Evolutionary conservation across 2,329 filamentous ascomycete genomes (phyloP), one percentile per base, ranked within the genome.

Genomic region (Apiospora saccharicola): DNA sequence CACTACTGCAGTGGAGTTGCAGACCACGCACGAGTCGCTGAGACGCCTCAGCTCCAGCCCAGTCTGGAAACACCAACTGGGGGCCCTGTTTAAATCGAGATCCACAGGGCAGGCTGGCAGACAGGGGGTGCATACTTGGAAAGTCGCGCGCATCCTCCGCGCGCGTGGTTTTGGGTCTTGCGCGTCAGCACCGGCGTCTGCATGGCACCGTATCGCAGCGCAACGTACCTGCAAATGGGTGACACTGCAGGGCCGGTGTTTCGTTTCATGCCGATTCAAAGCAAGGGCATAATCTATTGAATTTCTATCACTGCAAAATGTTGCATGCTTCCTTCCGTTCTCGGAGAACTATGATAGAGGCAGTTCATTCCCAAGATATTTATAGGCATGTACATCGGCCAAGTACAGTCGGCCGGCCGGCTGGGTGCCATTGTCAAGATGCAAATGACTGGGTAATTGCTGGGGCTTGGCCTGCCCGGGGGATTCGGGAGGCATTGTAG

Each of bases 381-480:
- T 64, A 41, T 64, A 64, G 34, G 19, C 57, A 34, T n/a, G 53
- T 37, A 22, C 8, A 37, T 61, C 49, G 37, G n/a, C 46, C 22
- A 47, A 8, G 46, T n/a, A 46, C 53, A 22, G 14, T 30, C 24
- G 44, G 53, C 53, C 53, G 19, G 53, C 53, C 34, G 26, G 51
- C 51, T 57, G 53, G 53, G 57, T 64, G 57, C 22, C 34, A 57
- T 41, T 64, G 34, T 22, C 57, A 61, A 30, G 26, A 34, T 61
- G 30, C 37, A 64, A 64, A 41, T 64, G 57, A 64, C 57, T 41
- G 57, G 57, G 57, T 64, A 41, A 64, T 64, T 34, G 57, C 57
- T 64, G 57, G 57, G 57, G 41, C 67, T 68, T 68, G 67, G 67
- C 67, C 44, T 46, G 43, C 41, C 61, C 67, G 67, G 67, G 67